Percentiles rank a stretch among this genome's conserved stretches.
Conservation (phyloP, 768 basidiomycete species). For the Hygrophoropsis aurantiaca region DNA sequence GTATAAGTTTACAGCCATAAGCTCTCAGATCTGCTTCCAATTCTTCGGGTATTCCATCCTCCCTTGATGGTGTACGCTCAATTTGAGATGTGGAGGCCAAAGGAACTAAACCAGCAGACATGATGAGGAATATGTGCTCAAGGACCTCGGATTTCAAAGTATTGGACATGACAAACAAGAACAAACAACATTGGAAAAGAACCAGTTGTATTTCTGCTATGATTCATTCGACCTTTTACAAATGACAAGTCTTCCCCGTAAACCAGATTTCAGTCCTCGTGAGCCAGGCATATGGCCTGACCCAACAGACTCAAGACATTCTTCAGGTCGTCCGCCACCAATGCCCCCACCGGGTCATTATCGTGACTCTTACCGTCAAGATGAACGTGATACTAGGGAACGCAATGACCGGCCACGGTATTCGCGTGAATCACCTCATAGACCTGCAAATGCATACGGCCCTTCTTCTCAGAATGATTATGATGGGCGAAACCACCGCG, state of each 20-base stretch:
- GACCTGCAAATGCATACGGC: conserved; percentile 16
- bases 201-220: conserved; percentile 6
- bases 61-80: conserved; percentile 72
- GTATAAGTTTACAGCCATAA: conserved; percentile 92
- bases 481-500: conserved; percentile 6
- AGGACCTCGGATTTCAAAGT: neutral
- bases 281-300: conserved; percentile 17
- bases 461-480: conserved; percentile 13
- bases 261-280: conserved; percentile 27
- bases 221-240: neutral
- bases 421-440: conserved; percentile 1
- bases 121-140: conserved; percentile 14
- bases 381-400: conserved; percentile 23
- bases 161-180: neutral
- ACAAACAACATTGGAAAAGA: neutral
- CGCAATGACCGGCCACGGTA: conserved; percentile 15
- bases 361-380: conserved; percentile 12
- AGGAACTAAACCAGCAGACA: conserved; percentile 66
- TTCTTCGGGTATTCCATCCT: conserved; percentile 78
- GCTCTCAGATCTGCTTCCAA: conserved; percentile 88
- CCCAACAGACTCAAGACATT: conserved; percentile 20
- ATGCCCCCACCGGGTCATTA: conserved; percentile 24
- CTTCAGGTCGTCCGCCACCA: conserved; percentile 11
- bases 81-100: conserved; percentile 82
- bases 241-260: conserved; percentile 30